Evolutionary conservation across 2,329 filamentous ascomycete species (phyloP), one percentile per base, ranked within the genome.

Genomic region (Calonectria naviculata): DNA sequence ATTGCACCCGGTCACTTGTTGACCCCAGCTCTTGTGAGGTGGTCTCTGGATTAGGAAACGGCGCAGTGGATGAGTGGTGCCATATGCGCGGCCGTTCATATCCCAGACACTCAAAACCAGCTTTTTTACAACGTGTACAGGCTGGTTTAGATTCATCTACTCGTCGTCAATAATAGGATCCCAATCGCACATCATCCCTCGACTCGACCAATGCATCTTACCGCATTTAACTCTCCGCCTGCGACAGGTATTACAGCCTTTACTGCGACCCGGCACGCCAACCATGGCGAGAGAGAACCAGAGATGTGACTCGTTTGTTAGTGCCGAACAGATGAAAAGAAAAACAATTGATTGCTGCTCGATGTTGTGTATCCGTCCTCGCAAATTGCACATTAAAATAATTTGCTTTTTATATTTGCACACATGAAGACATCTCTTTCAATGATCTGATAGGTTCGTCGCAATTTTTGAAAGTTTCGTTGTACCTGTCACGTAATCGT

Each of bases 191-290:
- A 44, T 10, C 1, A 10, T 10, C n/a, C n/a, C n/a, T n/a, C n/a
- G n/a, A n/a, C n/a, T n/a, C 12, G 21, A n/a, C 24, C 19, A 38
- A 17, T 13, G 5, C 7, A 54, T 61, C 71, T 42, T 49, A 75
- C 73, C 73, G 28, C 73, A 75, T 36, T 72, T 75, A 38, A 75
- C 73, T 36, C 72, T 29, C 1, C 73, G 71, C 28, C 64, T 75
- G 29, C 73, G 67, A 67, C 73, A 75, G 7, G 73, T 75, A n/a
- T 72, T 72, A 67, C 73, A 75, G 65, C 69, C 73, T 65, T 75
- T 75, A 72, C 73, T 75, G 67, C 73, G 73, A 9, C 73, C 73
- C 1, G 73, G 70, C 31, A 75, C 65, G 12, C 73, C 73, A 21
- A 74, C 73, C 73, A 75, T 75, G 21, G 5, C 21, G 5, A 29